Base-by-base conservation (phyloP, 164 flowering plant species). In the Annona squamosa region DNA sequence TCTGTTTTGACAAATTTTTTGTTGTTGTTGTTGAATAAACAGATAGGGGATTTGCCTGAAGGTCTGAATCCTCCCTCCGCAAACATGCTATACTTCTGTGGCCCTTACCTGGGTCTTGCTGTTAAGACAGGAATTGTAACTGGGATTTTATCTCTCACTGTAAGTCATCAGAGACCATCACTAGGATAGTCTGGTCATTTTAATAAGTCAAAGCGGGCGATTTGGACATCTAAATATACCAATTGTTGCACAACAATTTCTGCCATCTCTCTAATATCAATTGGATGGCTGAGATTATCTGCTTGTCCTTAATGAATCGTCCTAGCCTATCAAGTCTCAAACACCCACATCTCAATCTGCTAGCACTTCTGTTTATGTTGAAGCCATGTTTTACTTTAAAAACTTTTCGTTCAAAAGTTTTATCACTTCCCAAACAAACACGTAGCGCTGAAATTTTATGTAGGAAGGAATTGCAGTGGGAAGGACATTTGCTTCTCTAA, bases 381-480 rank as follows among this genome's bases (percentile, higher is more conserved):
- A 26, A 26, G 37, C 37, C 37, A 26, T 0, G 37, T 26, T 26
- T 26, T 26, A 1, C 37, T 0, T 1, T 26, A 26, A 26, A 26
- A 26, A 26, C 37, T 26, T 26, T 26, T 26, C 37, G 37, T 26
- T 26, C 1, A 26, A 1, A 26, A 26, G 37, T 26, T 26, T 26
- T 26, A 26, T 26, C 37, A 26, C 37, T 26, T 26, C 37, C 37
- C 37, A 26, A 26, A 26, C 37, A 26, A 0, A 2, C 59, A 1
- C 65, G 17, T 4, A 63, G 0, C 18, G 65, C 3, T 19, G 42
- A 41, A 12, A 16, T 57, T 45, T 65, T 13, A 47, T 41, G 42
- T 48, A 92, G 98, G 98, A 93, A 80, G 94, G 92, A 17, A 85
- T 90, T 72, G 96, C 96, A 5, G 90, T 93, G 5, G 96, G 96